phyloP scores from a whole-genome alignment of 768 basidiomycete genomes.

The Russula compacta region DNA sequence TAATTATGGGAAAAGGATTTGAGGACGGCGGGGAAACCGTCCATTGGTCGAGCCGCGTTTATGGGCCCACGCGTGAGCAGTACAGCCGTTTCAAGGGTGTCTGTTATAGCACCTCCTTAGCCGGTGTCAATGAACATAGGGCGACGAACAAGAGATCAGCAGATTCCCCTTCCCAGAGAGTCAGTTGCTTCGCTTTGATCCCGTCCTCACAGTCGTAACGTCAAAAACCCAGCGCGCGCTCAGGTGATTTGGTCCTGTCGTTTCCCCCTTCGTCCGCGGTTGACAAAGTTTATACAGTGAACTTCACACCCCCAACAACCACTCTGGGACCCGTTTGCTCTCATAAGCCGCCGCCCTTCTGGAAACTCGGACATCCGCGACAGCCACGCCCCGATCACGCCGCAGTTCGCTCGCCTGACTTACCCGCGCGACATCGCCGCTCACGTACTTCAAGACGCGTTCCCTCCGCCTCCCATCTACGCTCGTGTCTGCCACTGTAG shows the following conservation, averaged over 20 bases:
- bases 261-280: constrained; percentile 19
- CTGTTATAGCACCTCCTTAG: constrained; percentile 19
- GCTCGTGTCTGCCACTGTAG: constrained; percentile 1
- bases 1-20: constrained; percentile 20
- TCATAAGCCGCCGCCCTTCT: constrained; percentile 15
- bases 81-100: constrained; percentile 21
- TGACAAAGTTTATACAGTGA: constrained; percentile 17
- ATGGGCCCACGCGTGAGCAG: constrained; percentile 20
- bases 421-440: constrained; percentile 10
- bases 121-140: constrained; percentile 21
- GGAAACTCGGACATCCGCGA: constrained; percentile 17
- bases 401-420: constrained; percentile 19
- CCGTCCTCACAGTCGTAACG: constrained; percentile 15
- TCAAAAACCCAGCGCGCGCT: constrained; percentile 16
- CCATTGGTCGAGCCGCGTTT: constrained; percentile 19
- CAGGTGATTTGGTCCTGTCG: constrained; percentile 18
- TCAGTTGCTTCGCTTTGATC: constrained; percentile 17
- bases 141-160: constrained; percentile 20
- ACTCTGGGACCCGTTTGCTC: constrained; percentile 11
- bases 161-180: constrained; percentile 19
- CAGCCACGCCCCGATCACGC: constrained; percentile 19
- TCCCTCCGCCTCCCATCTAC: neutral
- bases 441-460: constrained; percentile 14
- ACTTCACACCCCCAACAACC: constrained; percentile 9
- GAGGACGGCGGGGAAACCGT: constrained; percentile 19